These are phyloP conservation scores for Remersonia thermophila DNA, from an alignment of 2,329 filamentous ascomycete species.

Conservation along the genomic window DNA sequence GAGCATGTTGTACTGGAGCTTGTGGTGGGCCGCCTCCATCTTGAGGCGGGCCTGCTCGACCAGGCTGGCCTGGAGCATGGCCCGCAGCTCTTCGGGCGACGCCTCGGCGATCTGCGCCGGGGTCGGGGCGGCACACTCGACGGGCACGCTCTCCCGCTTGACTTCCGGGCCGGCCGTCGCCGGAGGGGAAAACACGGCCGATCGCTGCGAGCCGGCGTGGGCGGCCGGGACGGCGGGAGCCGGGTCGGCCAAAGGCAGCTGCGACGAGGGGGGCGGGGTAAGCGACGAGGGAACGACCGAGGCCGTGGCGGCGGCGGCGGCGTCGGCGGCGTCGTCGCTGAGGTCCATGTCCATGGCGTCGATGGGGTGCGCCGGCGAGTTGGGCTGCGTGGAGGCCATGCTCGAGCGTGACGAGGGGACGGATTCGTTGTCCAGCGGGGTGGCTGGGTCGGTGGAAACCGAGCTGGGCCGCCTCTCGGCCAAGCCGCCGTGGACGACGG, in stretches of 20 bases:
- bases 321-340: conserved; percentile 35
- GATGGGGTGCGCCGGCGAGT: conserved; percentile 38
- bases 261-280: conserved; percentile 45
- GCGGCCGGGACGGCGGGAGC: conserved; percentile 19
- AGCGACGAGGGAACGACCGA: conserved; percentile 44
- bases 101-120: conserved; percentile 40
- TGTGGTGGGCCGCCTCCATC: conserved; percentile 79
- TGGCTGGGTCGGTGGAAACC: no score
- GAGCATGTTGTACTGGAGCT: conserved; percentile 76
- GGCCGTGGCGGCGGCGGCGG: conserved; percentile 26
- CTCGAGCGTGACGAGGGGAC: conserved; percentile 36
- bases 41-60: conserved; percentile 51
- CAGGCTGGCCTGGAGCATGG: conserved; percentile 42
- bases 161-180: conserved; percentile 30
- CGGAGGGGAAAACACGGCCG: conserved; percentile 41
- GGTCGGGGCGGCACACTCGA: conserved; percentile 35
- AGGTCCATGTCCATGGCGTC: conserved; percentile 38
- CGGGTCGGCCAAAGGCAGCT: conserved; percentile 26
- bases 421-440: conserved; percentile 19
- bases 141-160: conserved; percentile 20
- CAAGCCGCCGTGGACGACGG: conserved; percentile 13
- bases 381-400: conserved; percentile 44
- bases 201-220: conserved; percentile 32
- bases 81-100: conserved; percentile 41
- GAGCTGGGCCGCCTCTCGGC: no score